Base-by-base conservation (phyloP, 179 eudicot species). In the Beta corolliflora region DNA sequence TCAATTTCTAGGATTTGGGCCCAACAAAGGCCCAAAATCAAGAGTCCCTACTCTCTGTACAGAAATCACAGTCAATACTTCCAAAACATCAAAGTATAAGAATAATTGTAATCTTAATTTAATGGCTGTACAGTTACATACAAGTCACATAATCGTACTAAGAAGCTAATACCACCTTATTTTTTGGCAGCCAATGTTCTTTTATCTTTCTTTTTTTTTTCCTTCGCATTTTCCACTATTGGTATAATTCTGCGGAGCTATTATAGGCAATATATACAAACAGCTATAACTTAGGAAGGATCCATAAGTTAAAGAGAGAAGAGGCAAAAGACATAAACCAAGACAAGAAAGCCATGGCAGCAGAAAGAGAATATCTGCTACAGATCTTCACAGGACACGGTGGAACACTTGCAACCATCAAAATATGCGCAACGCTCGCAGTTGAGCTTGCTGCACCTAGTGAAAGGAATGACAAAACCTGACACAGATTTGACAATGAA, bases 271-370 rank as follows among this genome's bases (percentile, higher is more conserved):
- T 48, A 23, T 64, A 36, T 63, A 73, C 70, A 63, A 11, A 4
- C 44, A 70, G 3, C 66, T 83, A 87, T 60, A 88, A 77, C 68
- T 71, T 84, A 2, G 97, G 92, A 69, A 95, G 98, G 74, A 92
- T 86, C 98, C 98, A 95, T 21, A 93, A 82, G 78, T 95, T 95
- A 81, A 92, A 91, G 81, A 95, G 95, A 58, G 94, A 91, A 8
- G 98, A 92, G 5, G 94, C 89, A 44, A 92, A 72, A 1, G 93
- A 92, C 48, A 95, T 76, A 71, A 86, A 90, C 94, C 98, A 95
- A 61, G 95, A 89, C 87, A 93, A 85, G 88, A 93, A 93, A 48
- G 98, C 92, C 97, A 95, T 93, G 25, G 95, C 91, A 36, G 98
- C 95, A 1, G 98, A 91, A 36, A 95, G 87, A 31, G 92, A 92